Evolutionary conservation across 2,329 filamentous ascomycete species (phyloP), one percentile per base, ranked within the genome.

Genomic region (Penicillium sp.): DNA sequence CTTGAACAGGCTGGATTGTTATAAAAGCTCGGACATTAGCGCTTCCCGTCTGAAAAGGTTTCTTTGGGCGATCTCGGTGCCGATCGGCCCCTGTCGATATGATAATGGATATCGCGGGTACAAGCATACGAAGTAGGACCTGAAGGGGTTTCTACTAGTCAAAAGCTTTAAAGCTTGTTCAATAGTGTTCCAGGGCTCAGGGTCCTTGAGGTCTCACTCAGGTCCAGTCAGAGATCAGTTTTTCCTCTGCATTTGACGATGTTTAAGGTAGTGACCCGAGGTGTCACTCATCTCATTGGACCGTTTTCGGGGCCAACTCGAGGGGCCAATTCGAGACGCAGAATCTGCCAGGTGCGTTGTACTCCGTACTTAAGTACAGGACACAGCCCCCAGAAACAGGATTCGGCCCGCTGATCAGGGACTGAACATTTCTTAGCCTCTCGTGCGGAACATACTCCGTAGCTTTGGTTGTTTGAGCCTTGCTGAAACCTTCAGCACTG

Each of bases 21-120:
- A 48, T 21, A 31, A 16, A 38, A 38, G 43, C 38, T 46, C 21
- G 27, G 47, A 34, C 27, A 49, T 22, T 24, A 42, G 13, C 14
- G 18, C 46, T 47, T 49, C 42, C 36, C 38, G 34, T n/a, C 44
- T 40, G 46, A 40, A 32, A 34, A 34, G 32, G 40, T 51, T 45
- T 49, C 14, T 53, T 36, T 21, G 13, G 51, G 39, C 24, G 50
- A 57, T 48, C 43, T 8, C 24, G 9, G 27, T 21, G 52, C 43
- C 47, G 56, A 58, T 55, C 56, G 22, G 40, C 52, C 56, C 56
- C 56, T 55, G 52, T 45, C 29, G 49, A 53, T 47, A 50, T 36
- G n/a, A 36, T 36, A 36, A n/a, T 36, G 34, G 34, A 36, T 36
- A 36, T 45, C 21, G 48, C 46, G 44, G 46, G 49, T 27, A 27